These are phyloP conservation scores for Taphrina pruni DNA, from an alignment of 1,139 yeast species.

Conservation along the genomic window DNA sequence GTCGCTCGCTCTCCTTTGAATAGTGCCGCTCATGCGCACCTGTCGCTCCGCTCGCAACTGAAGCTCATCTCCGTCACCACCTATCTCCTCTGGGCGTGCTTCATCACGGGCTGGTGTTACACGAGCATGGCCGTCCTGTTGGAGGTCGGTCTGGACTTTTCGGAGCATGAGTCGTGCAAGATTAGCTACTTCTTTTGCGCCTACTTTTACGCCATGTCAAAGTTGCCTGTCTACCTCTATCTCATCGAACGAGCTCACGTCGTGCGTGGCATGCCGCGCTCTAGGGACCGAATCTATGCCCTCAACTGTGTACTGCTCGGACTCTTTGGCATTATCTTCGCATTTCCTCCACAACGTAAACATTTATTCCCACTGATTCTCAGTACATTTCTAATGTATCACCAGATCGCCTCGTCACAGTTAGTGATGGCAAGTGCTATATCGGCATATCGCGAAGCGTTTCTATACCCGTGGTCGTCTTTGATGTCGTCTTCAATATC, in stretches of 20 bases:
- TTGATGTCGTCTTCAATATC: neutral
- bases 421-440: constrained; percentile 5
- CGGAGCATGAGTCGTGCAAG: neutral
- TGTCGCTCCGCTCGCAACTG: neutral
- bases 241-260: constrained; percentile 16
- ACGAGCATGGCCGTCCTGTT: neutral
- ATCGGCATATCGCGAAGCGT: neutral
- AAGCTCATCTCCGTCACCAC: neutral
- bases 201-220: constrained; percentile 1
- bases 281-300: neutral
- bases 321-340: neutral
- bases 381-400: neutral
- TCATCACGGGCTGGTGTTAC: constrained; percentile 5
- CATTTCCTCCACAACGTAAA: neutral
- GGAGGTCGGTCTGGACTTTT: constrained; percentile 5
- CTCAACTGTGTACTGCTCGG: neutral
- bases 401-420: neutral
- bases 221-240: constrained; percentile 1
- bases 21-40: neutral
- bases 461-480: neutral
- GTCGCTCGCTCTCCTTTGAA: neutral
- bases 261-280: constrained; percentile 1
- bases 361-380: neutral
- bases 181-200: neutral
- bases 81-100: constrained; percentile 6